A percentile compares a stretch with the other conserved stretches of the same genome.
These are phyloP conservation scores for Chlorella sp. DNA, from an alignment of 139 green algal species.

Conservation along the genomic window DNA sequence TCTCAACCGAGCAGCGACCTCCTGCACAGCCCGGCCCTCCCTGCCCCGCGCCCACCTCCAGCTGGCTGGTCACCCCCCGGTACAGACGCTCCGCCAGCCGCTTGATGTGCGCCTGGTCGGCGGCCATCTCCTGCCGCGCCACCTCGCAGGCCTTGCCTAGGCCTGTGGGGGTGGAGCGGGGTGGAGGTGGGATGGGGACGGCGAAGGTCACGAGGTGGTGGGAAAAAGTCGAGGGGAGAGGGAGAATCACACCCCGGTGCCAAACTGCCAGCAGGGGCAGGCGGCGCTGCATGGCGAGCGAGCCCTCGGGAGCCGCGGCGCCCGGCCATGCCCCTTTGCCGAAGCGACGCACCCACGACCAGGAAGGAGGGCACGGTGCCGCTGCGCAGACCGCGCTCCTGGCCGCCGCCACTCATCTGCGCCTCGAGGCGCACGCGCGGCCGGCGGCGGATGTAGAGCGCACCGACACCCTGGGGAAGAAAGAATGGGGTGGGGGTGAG, in stretches of 20 bases:
- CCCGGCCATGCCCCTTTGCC: too few species aligned
- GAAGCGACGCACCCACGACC: conserved; percentile 61
- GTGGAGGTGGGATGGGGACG: too few species aligned
- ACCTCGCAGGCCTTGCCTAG: conserved; percentile 89
- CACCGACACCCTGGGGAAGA: too few species aligned
- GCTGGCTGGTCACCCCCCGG: conserved; percentile 79
- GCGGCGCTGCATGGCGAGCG: too few species aligned
- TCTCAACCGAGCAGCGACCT: too few species aligned
- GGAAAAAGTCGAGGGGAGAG: too few species aligned
- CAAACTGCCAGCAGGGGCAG: background rate
- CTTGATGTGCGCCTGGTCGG: conserved; percentile 73
- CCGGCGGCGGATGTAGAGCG: conserved; percentile 93
- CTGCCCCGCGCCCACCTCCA: conserved; percentile 76
- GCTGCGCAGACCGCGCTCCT: conserved; percentile 92
- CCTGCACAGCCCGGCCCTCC: too few species aligned
- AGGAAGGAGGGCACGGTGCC: conserved; percentile 87
- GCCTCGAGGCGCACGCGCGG: conserved; percentile 94
- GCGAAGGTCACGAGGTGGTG: too few species aligned
- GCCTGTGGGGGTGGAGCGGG: conserved; percentile 36
- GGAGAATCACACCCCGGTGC: background rate
- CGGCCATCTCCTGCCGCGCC: conserved; percentile 78
- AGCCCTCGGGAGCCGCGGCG: too few species aligned
- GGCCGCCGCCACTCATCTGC: conserved; percentile 94
- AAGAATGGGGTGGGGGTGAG: background rate
- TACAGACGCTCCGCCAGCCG: conserved; percentile 78